A percentile compares a stretch with the other conserved stretches of the same genome.
Conservation (phyloP, 305 asterid genomes). For the Withania somnifera region DNA sequence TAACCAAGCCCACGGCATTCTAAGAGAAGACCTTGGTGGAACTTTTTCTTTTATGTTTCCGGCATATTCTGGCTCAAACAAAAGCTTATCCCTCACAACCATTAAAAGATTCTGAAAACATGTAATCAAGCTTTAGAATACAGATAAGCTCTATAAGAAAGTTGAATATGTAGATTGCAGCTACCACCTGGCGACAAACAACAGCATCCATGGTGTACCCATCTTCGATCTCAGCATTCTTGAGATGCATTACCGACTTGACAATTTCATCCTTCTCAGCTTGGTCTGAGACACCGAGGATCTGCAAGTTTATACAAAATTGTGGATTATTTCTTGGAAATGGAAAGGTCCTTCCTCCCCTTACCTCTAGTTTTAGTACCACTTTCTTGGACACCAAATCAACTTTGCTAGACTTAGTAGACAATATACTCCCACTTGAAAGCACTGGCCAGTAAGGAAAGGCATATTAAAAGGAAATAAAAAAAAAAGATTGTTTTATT, state of each 20-base stretch:
- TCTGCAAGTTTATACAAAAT: conserved; percentile 33
- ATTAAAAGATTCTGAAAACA: conserved; percentile 60
- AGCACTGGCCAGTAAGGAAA: neutral
- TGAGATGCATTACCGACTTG: conserved; percentile 78
- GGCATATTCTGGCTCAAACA: conserved; percentile 94
- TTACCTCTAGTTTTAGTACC: neutral
- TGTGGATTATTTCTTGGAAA: neutral
- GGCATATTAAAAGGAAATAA: neutral
- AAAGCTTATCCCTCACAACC: conserved; percentile 96
- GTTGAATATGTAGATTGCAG: neutral
- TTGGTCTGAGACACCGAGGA: conserved; percentile 73
- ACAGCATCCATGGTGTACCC: conserved; percentile 89
- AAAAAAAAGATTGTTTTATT: neutral
- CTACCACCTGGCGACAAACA: conserved; percentile 66
- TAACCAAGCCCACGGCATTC: conserved; percentile 87
- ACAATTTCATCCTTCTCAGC: conserved; percentile 98
- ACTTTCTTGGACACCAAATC: neutral
- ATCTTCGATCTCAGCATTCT: conserved; percentile 81
- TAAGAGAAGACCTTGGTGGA: conserved; percentile 79
- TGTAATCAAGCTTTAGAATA: neutral
- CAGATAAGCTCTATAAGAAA: neutral
- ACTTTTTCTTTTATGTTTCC: conserved; percentile 73
- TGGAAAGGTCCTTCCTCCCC: neutral
- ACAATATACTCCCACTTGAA: neutral
- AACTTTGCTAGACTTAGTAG: neutral